Evolutionary conservation across 805 yeast genomes (phyloP), one percentile per base, ranked within the genome.

Genomic region (Zygosaccharomyces gambellarensis): DNA sequence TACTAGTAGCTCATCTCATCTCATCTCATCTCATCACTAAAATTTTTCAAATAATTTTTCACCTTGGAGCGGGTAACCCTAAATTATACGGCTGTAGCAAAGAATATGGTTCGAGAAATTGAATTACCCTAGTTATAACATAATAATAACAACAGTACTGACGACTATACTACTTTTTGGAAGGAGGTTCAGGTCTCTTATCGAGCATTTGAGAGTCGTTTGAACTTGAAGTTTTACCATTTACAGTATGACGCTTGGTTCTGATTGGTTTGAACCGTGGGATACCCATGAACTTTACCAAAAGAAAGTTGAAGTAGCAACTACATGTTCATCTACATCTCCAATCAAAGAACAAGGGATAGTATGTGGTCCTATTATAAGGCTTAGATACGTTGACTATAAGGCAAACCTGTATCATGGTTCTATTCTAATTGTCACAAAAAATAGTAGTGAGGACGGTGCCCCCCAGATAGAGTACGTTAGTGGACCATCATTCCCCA

Each of bases 321-420:
- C 61, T 46, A 49, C 52, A 12, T 58, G 63, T 43, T 50, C 44
- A 9, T 55, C 52, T 4, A 45, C 45, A 2, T 59, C 67, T 2
- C 64, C 67, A 3, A 54, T 59, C 22, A 42, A 36, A 4, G 44
- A 47, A 0, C 3, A 23, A 9, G 65, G 69, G 12, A 73, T 66
- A 12, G 60, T 64, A 2, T 82, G 87, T 63, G 98, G 98, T 1
- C 98, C 98, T 0, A 71, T 83, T 28, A 68, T 90, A 43, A 73
- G 94, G 49, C 77, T 84, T 43, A 69, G 81, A 50, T 90, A 85
- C 5, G 79, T 85, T 42, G 89, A 86, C 54, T 69, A 74, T 11
- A 69, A 71, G 3, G 42, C 69, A 6, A 55, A 64, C 25, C 71
- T 77, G 39, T 90, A 89, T 70, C 67, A 90, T 25, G 97, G 85